Percentiles rank a stretch among this genome's conserved stretches.
These are phyloP conservation scores for Saturnispora mendoncae DNA, from an alignment of 805 yeast species.

Conservation along the genomic window DNA sequence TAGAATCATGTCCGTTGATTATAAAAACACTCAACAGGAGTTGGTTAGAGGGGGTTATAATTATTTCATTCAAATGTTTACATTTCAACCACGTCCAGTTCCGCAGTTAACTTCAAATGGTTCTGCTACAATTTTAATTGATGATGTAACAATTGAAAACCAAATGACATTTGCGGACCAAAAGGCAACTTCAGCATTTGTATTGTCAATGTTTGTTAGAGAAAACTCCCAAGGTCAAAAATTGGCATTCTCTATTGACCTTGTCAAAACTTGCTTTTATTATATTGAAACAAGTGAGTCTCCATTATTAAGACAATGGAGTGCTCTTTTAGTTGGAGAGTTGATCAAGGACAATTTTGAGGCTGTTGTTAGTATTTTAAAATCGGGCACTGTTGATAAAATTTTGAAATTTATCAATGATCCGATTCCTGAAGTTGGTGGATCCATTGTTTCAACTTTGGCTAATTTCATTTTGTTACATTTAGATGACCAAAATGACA, in stretches of 20 bases:
- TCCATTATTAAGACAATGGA: constrained; percentile 89
- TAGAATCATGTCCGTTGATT: constrained; percentile 91
- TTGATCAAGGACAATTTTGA: constrained; percentile 65
- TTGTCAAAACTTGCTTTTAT: constrained; percentile 55
- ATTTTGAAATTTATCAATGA: constrained; percentile 58
- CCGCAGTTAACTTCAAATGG: constrained; percentile 13
- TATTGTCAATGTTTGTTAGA: constrained; percentile 73
- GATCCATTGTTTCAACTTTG: constrained; percentile 69
- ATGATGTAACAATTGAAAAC: constrained; percentile 26
- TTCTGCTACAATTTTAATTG: constrained; percentile 23
- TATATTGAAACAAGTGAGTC: constrained; percentile 68
- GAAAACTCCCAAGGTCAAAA: constrained; percentile 76
- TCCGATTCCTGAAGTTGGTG: constrained; percentile 92
- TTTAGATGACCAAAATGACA: constrained; percentile 31
- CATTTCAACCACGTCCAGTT: constrained; percentile 28
- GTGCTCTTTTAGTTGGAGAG: constrained; percentile 68
- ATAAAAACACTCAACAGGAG: constrained; percentile 83
- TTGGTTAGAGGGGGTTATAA: constrained; percentile 84
- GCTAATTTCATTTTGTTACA: constrained; percentile 49
- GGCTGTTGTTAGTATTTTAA: constrained; percentile 61
- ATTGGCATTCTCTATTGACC: constrained; percentile 64
- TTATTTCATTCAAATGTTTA: constrained; percentile 75
- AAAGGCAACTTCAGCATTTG: constrained; percentile 92
- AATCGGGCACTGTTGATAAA: constrained; percentile 52
- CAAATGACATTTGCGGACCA: constrained; percentile 56